A percentile compares a stretch with the other conserved stretches of the same genome.
phyloP scores from a whole-genome alignment of 768 basidiomycete genomes.

The Arthromyces matolae region DNA sequence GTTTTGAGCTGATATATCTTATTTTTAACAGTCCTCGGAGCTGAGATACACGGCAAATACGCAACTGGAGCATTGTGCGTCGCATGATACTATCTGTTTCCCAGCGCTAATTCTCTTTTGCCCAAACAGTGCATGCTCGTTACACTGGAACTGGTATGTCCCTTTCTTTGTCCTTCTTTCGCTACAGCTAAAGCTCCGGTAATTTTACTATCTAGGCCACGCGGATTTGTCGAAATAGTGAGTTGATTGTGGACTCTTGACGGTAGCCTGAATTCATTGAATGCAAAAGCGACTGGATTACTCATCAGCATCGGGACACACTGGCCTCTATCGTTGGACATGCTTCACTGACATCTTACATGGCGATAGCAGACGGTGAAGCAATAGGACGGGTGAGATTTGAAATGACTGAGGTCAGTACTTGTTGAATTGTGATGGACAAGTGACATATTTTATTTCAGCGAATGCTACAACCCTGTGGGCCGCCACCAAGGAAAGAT shows the following conservation, averaged over 20 bases:
- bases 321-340: slow-evolving; percentile 91
- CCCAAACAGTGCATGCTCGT: slow-evolving; percentile 77
- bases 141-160: slow-evolving; percentile 89
- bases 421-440: background rate
- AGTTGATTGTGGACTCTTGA: slow-evolving; percentile 26
- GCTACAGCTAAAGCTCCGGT: background rate
- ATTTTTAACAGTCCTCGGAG: slow-evolving; percentile 68
- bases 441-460: slow-evolving; percentile 27
- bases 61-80: slow-evolving; percentile 89
- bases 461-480: slow-evolving; percentile 95
- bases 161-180: background rate
- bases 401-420: slow-evolving; percentile 89
- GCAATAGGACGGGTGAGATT: slow-evolving; percentile 85
- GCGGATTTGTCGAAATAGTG: slow-evolving; percentile 96
- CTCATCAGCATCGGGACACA: slow-evolving; percentile 97
- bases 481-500: slow-evolving; percentile 86
- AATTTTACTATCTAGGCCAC: no score
- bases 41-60: slow-evolving; percentile 95
- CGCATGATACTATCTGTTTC: slow-evolving; percentile 6
- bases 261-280: slow-evolving; percentile 13
- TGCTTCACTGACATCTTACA: slow-evolving; percentile 76
- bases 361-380: slow-evolving; percentile 93
- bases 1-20: slow-evolving; percentile 10
- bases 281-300: slow-evolving; percentile 88
- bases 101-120: slow-evolving; percentile 15